phyloP scores from a whole-genome alignment of 176 grass and related monocot species.

The Dendrocalamus sinicus region DNA sequence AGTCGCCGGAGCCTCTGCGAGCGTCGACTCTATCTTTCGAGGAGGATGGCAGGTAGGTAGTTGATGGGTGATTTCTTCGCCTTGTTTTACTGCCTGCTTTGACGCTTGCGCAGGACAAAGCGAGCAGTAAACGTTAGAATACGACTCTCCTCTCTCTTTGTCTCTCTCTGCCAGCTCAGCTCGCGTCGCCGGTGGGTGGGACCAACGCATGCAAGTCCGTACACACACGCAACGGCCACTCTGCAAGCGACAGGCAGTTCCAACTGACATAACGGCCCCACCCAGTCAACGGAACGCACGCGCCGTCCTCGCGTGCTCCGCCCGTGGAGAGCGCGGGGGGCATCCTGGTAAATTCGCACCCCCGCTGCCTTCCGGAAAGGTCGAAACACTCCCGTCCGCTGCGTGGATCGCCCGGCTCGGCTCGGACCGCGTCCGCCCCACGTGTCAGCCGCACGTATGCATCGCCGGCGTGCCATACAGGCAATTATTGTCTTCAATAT shows the following conservation, averaged over 20 bases:
- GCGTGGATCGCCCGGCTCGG: background rate
- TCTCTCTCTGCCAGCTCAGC: background rate
- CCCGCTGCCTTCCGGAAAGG: slow-evolving; percentile 22
- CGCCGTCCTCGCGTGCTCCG: background rate
- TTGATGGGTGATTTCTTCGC: background rate
- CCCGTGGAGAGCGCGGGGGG: background rate
- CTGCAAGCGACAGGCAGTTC: background rate
- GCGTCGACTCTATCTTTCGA: background rate
- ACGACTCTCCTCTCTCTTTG: too few species aligned
- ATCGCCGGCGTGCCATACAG: background rate
- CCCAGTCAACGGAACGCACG: background rate
- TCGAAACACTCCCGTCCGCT: background rate
- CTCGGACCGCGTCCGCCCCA: background rate
- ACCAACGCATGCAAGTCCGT: background rate
- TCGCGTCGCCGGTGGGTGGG: background rate
- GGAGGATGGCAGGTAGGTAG: background rate
- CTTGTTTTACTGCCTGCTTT: background rate
- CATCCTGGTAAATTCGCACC: background rate
- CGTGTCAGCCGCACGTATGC: background rate
- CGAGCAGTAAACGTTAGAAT: background rate
- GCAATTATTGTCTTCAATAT: too few species aligned
- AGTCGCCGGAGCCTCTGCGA: background rate
- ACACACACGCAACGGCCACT: slow-evolving; percentile 1
- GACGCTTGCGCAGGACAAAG: background rate
- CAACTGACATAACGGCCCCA: slow-evolving; percentile 38